phyloP scores from a whole-genome alignment of 2,329 filamentous ascomycete species.

The Fusarium protoensiforme region DNA sequence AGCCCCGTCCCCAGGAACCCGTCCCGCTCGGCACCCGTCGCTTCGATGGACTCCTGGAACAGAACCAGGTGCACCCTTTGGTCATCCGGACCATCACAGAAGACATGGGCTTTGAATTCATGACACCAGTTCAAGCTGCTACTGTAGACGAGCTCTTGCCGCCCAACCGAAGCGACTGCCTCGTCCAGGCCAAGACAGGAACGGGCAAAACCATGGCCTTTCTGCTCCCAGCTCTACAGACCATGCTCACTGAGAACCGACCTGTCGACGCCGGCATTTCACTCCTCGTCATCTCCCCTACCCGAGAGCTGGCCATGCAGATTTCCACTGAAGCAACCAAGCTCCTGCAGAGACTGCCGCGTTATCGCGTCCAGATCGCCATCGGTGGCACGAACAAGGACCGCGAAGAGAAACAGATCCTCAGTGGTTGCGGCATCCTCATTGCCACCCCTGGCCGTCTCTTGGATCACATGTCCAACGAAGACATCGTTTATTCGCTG shows the following conservation, averaged over 20 bases:
- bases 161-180: conserved; percentile 59
- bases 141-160: conserved; percentile 61
- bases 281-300: conserved; percentile 75
- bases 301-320: conserved; percentile 76
- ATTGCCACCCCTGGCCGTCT: conserved; percentile 85
- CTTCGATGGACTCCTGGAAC: conserved; percentile 57
- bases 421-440: conserved; percentile 80
- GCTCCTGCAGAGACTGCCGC: conserved; percentile 76
- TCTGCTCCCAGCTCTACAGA: conserved; percentile 84
- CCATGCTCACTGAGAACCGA: conserved; percentile 65
- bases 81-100: conserved; percentile 60
- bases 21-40: conserved; percentile 57
- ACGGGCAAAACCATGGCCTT: conserved; percentile 90
- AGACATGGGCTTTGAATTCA: conserved; percentile 61
- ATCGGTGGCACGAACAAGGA: conserved; percentile 84
- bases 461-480: conserved; percentile 81
- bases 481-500: conserved; percentile 74
- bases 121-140: conserved; percentile 67
- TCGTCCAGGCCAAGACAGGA: conserved; percentile 88
- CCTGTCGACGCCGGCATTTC: conserved; percentile 57
- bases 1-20: conserved; percentile 10
- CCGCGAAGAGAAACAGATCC: conserved; percentile 75
- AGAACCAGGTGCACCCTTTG: conserved; percentile 56
- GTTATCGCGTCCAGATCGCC: conserved; percentile 80
- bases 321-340: conserved; percentile 77